phyloP scores from a whole-genome alignment of 148 eudicot genomes.

The Diospyros kaki region DNA sequence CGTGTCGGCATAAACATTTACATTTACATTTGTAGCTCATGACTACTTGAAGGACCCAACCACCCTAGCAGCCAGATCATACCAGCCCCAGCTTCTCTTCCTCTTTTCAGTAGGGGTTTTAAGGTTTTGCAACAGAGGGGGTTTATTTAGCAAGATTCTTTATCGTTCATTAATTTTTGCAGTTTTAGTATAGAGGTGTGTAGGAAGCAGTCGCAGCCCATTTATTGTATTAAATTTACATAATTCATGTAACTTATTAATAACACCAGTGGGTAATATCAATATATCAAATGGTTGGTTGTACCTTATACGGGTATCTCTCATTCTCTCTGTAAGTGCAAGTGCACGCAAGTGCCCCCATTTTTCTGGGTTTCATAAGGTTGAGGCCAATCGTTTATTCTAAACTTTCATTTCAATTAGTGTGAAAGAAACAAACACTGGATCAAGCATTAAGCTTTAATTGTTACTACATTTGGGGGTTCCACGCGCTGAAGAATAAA shows the following conservation, averaged over 20 bases:
- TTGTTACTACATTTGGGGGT: too few species aligned
- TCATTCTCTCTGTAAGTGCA: too few species aligned
- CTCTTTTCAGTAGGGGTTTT: neutral
- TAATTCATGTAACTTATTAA: neutral
- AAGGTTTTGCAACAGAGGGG: neutral
- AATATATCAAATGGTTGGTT: neutral
- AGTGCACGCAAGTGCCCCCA: too few species aligned
- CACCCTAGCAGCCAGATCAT: neutral
- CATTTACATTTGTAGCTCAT: neutral
- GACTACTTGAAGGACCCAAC: neutral
- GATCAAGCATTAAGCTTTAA: too few species aligned
- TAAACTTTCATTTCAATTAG: too few species aligned
- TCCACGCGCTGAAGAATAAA: too few species aligned
- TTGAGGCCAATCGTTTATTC: too few species aligned
- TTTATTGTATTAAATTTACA: neutral
- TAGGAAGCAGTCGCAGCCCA: constrained; percentile 12
- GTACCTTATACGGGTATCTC: neutral
- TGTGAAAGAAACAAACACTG: too few species aligned
- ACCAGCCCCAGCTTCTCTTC: neutral
- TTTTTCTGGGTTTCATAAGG: too few species aligned
- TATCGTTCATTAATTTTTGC: neutral
- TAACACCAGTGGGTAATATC: neutral
- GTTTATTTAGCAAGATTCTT: neutral
- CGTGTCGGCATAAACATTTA: too few species aligned
- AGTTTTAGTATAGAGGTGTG: neutral